Base-by-base conservation (phyloP, 768 basidiomycete genomes). In the Chalciporus pseudorubinellus region DNA sequence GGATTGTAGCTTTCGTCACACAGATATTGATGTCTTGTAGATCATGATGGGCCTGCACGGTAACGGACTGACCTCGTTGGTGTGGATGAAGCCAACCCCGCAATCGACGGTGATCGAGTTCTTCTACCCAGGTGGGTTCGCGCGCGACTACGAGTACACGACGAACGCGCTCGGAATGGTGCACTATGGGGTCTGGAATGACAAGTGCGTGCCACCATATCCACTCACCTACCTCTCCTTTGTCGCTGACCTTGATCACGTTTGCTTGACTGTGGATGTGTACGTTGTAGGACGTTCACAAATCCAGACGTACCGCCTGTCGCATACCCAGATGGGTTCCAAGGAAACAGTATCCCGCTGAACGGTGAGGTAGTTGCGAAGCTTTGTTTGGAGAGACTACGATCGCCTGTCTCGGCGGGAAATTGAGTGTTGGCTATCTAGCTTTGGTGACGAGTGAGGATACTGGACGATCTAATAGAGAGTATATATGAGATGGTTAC, bases 31-130 rank as follows among this genome's bases (percentile, higher is more conserved):
- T 31, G 31, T n/a, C 34, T 6, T 10, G 34, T n/a, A 95, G 93
- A 91, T 95, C 61, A 80, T 95, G 85, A 87, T 95, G 80, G 93
- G 93, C 51, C 87, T 95, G 14, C 93, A 95, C 60, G 93, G 94
- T 10, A 95, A 97, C 63, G 94, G 91, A 28, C 67, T 97, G 34
- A 95, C 92, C 0, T 79, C 90, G 24, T 77, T 95, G 1, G 65
- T 97, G 5, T 97, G 92, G 93, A 97, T 95, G 94, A 85, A 88
- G 20, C 88, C 90, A 2, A 82, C 80, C 3, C 84, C 84, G 6
- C 77, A 85, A 16, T 80, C 90, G 28, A 92, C 94, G 0, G 92
- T 97, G 28, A 90, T 95, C 63, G 94, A 97, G 62, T 93, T 97
- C 70, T 94, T 93, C 69, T 90, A 77, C 68, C 87, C 87, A 0